Percentiles rank a stretch among this genome's conserved stretches.
Evolutionary conservation across 345 rosid genomes (phyloP).

Genomic region (Salix purpurea): DNA sequence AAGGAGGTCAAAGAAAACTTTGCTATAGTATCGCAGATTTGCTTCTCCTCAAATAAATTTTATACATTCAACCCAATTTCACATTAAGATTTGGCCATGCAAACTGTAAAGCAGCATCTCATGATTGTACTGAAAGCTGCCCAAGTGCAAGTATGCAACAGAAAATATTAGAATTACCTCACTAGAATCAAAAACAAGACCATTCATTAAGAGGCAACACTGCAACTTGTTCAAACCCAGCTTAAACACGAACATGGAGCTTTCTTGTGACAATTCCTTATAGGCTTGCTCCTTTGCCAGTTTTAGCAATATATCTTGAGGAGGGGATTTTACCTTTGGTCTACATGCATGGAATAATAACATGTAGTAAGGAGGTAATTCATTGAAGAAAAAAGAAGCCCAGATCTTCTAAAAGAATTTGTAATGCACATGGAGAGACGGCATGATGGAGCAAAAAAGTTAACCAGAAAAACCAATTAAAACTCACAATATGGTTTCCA

Average conservation of each 20-base stretch:
- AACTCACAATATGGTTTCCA: constrained; percentile 82
- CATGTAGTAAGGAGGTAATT: background rate
- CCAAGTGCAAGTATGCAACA: background rate
- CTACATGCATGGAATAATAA: constrained; percentile 36
- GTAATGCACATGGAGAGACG: background rate
- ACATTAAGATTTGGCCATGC: too few relatives aligned
- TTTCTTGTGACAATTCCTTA: constrained; percentile 55
- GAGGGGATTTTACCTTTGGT: constrained; percentile 71
- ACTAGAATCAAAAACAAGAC: constrained; percentile 77
- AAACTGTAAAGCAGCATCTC: too few relatives aligned
- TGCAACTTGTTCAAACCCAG: constrained; percentile 72
- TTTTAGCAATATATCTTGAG: constrained; percentile 78
- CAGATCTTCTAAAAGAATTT: background rate
- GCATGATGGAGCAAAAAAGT: background rate
- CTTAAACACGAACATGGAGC: constrained; percentile 81
- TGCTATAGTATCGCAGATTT: background rate
- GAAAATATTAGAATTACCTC: constrained; percentile 51
- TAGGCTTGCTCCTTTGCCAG: constrained; percentile 67
- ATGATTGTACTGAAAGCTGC: too few relatives aligned
- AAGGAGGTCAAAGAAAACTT: background rate
- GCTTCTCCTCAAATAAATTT: background rate
- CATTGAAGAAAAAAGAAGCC: constrained; percentile 4
- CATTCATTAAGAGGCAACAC: constrained; percentile 86
- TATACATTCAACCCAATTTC: background rate
- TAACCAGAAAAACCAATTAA: constrained; percentile 4